These are phyloP conservation scores for Lentinus brumalis DNA, from an alignment of 768 basidiomycete species.

Conservation along the genomic window DNA sequence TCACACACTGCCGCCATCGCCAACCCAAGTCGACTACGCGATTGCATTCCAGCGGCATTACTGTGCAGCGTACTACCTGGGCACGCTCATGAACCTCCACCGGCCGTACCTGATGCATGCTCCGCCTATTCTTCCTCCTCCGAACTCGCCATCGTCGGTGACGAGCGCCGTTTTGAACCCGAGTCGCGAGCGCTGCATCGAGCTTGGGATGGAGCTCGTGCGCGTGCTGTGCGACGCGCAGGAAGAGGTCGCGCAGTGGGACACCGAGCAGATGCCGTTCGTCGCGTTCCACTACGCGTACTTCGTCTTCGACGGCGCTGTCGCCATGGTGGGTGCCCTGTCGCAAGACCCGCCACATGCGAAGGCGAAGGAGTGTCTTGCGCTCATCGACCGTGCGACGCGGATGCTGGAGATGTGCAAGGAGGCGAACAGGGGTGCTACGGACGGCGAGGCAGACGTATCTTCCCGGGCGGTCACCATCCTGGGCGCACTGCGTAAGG, in stretches of 20 bases:
- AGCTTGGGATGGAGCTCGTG: conserved; percentile 44
- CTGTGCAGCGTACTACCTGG: conserved; percentile 50
- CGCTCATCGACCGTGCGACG: conserved; percentile 41
- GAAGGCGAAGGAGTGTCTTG: conserved; percentile 37
- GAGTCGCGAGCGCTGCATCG: conserved; percentile 40
- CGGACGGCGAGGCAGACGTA: conserved; percentile 39
- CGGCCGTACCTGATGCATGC: conserved; percentile 43
- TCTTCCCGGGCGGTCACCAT: conserved; percentile 43
- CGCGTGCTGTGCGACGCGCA: conserved; percentile 45
- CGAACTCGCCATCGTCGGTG: conserved; percentile 22
- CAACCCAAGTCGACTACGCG: conserved; percentile 32
- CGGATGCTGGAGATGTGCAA: conserved; percentile 32
- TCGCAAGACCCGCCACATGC: conserved; percentile 41
- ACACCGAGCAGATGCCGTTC: conserved; percentile 23
- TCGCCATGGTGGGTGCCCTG: conserved; percentile 46
- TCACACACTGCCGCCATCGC: neutral
- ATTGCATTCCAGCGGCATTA: conserved; percentile 45
- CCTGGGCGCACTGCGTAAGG: conserved; percentile 36
- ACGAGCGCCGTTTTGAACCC: conserved; percentile 34
- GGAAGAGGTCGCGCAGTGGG: conserved; percentile 20
- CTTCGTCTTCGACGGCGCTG: conserved; percentile 47
- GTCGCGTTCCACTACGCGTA: conserved; percentile 24
- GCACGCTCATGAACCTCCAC: conserved; percentile 47
- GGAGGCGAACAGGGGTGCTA: conserved; percentile 24
- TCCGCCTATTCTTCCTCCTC: conserved; percentile 21